Conservation (phyloP, 495 filamentous ascomycete species). For the Penicillium longicatenatum region DNA sequence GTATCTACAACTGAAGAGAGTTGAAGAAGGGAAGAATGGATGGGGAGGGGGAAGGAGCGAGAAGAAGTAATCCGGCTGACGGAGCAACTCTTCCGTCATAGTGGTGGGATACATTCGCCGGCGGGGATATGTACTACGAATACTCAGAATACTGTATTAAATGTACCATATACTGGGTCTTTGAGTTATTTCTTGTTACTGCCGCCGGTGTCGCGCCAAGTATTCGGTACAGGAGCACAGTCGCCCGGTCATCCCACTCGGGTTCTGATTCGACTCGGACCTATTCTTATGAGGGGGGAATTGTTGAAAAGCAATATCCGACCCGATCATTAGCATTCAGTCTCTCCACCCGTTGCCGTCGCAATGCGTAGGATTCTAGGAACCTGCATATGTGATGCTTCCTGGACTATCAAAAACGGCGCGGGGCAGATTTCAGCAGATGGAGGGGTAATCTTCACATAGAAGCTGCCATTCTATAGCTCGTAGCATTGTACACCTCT, state of each 20-base stretch:
- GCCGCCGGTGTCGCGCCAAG: slow-evolving; percentile 30
- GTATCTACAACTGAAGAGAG: slow-evolving; percentile 20
- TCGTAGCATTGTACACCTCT: not conserved
- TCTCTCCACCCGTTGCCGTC: not conserved
- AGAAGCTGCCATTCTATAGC: slow-evolving; percentile 11
- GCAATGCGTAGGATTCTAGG: not conserved
- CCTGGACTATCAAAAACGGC: slow-evolving; percentile 1
- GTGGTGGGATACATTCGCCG: slow-evolving; percentile 35
- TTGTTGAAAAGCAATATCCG: slow-evolving; percentile 21
- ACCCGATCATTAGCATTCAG: slow-evolving; percentile 12
- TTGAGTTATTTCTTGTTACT: slow-evolving; percentile 10
- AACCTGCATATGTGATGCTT: not conserved
- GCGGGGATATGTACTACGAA: slow-evolving; percentile 3
- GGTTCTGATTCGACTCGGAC: slow-evolving; percentile 17
- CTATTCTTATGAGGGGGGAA: slow-evolving; percentile 6
- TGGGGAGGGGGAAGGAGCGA: slow-evolving; percentile 16
- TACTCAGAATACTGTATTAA: slow-evolving; percentile 19
- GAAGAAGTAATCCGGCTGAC: slow-evolving; percentile 38
- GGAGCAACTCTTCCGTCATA: slow-evolving; percentile 51
- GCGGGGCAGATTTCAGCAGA: slow-evolving; percentile 31
- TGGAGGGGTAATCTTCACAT: slow-evolving; percentile 35
- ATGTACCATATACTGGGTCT: slow-evolving; percentile 19
- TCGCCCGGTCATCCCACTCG: slow-evolving; percentile 43
- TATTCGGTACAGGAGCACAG: slow-evolving; percentile 43
- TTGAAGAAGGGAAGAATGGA: slow-evolving; percentile 19